Base-by-base conservation (phyloP, 2,329 filamentous ascomycete species). In the Arthrobotrys conoides region DNA sequence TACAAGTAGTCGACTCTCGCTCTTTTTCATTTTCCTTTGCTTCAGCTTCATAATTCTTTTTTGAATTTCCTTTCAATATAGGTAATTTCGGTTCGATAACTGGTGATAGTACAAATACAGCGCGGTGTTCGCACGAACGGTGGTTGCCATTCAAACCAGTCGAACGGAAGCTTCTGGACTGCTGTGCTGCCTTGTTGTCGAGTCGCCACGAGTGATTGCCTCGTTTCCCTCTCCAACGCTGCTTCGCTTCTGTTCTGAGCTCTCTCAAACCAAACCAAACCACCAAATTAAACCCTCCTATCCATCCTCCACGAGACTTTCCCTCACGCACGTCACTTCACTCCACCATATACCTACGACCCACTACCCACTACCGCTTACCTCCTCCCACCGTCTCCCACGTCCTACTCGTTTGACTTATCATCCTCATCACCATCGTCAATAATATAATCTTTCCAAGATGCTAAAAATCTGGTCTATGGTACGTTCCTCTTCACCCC, bases 401-500 rank as follows among this genome's bases (percentile, higher is more conserved):
- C 22, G 16, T 38, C 51, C 33, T 57, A 10, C 5, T n/a, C 9
- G 33, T 57, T 57, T 30, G 46, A 18, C n/a, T 10, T 22, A 30
- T 36, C 44, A 38, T 59, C 66, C 30, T 30, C 10, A 44, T 12
- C 44, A 5, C 9, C 44, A 20, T 10, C 44, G 1, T 44, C 41
- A 9, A 22, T 10, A 51, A 24, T 36, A 27, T 63, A 59, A 38
- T 38, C n/a, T 46, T 59, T 59, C 36, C 67, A 72, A 69, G 20
- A 79, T 98, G 96, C 89, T 97, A 88, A 98, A 98, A 88, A 97
- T 98, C 88, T 98, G 95, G 96, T 97, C 94, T 83, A 97, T 98
- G 95, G 94, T 96, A 87, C 65, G 88, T 83, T 14, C 30, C 27
- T 53, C 53, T 14, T n/a, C 51, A 4, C 24, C 1, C 1, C 53